Conservation (phyloP, 2,329 filamentous ascomycete species). For the Atkinsonella texensis region DNA sequence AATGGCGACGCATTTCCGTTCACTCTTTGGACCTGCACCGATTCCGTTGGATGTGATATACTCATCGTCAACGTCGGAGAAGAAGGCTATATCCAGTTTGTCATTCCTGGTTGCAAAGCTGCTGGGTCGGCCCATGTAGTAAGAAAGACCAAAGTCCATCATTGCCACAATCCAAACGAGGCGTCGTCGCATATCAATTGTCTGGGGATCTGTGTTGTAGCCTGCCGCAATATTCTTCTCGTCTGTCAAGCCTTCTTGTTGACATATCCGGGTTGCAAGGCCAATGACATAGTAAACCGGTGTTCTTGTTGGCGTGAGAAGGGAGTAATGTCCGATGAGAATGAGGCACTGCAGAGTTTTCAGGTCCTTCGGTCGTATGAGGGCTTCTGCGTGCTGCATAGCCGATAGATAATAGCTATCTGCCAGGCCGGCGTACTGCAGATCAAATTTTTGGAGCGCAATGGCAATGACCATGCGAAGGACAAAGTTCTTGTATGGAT, state of each 20-base stretch:
- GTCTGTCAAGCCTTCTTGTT: slow-evolving; percentile 76
- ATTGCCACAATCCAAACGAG: slow-evolving; percentile 79
- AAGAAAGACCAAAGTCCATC: slow-evolving; percentile 81
- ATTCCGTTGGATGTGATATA: slow-evolving; percentile 73
- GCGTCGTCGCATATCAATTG: slow-evolving; percentile 80
- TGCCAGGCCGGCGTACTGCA: slow-evolving; percentile 81
- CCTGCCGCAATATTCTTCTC: slow-evolving; percentile 72
- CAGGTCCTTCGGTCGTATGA: slow-evolving; percentile 79
- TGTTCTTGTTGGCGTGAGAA: slow-evolving; percentile 82
- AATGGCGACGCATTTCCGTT: slow-evolving; percentile 80
- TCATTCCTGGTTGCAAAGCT: slow-evolving; percentile 75
- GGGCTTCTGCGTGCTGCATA: slow-evolving; percentile 69
- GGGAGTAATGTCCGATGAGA: slow-evolving; percentile 80
- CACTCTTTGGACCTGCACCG: slow-evolving; percentile 54
- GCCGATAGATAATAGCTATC: slow-evolving; percentile 93
- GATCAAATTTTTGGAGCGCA: slow-evolving; percentile 82
- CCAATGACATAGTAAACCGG: slow-evolving; percentile 91
- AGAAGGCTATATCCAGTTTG: slow-evolving; percentile 75
- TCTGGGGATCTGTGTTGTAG: slow-evolving; percentile 53
- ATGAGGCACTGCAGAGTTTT: slow-evolving; percentile 83
- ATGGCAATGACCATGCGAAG: slow-evolving; percentile 89
- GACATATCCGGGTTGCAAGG: slow-evolving; percentile 74
- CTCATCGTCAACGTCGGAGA: slow-evolving; percentile 68
- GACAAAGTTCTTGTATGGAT: slow-evolving; percentile 79
- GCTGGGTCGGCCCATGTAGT: slow-evolving; percentile 77